These are phyloP conservation scores for Lachancea waltii DNA, from an alignment of 805 yeast species.

Conservation along the genomic window DNA sequence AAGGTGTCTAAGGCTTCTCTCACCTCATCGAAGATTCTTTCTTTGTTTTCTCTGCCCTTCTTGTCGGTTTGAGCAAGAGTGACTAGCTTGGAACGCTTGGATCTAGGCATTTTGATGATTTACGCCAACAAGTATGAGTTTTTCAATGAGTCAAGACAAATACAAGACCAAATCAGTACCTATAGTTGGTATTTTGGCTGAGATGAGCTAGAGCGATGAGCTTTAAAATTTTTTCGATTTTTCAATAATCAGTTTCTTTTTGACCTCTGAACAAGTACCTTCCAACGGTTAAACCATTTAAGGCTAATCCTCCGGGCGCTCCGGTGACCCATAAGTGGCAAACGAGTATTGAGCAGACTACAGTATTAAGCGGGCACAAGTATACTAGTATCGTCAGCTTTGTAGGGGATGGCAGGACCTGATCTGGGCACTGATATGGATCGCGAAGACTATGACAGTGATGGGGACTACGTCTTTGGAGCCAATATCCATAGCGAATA, in stretches of 20 bases:
- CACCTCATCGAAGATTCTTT: constrained; percentile 83
- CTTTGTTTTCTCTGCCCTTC: constrained; percentile 90
- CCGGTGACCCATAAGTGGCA: neutral
- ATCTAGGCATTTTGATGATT: constrained; percentile 71
- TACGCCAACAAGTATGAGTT: constrained; percentile 8
- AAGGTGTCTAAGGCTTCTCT: constrained; percentile 72
- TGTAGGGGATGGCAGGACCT: constrained; percentile 12
- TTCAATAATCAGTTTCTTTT: neutral
- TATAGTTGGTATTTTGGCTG: no score
- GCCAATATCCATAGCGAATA: constrained; percentile 10
- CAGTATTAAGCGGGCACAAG: no score
- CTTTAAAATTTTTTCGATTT: neutral
- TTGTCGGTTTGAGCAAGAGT: constrained; percentile 94
- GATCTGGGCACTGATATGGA: constrained; percentile 11
- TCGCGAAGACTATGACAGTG: constrained; percentile 14
- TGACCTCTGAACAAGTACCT: no score
- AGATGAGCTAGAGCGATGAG: neutral
- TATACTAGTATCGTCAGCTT: neutral
- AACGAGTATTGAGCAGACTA: no score
- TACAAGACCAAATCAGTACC: no score
- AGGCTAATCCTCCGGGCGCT: no score
- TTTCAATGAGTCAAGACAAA: constrained; percentile 9
- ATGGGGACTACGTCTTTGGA: constrained; percentile 15
- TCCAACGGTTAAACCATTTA: no score
- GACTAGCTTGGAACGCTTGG: constrained; percentile 92